Evolutionary conservation across 805 yeast genomes (phyloP).

Genomic region (Helenozyma rhizophorensis): DNA sequence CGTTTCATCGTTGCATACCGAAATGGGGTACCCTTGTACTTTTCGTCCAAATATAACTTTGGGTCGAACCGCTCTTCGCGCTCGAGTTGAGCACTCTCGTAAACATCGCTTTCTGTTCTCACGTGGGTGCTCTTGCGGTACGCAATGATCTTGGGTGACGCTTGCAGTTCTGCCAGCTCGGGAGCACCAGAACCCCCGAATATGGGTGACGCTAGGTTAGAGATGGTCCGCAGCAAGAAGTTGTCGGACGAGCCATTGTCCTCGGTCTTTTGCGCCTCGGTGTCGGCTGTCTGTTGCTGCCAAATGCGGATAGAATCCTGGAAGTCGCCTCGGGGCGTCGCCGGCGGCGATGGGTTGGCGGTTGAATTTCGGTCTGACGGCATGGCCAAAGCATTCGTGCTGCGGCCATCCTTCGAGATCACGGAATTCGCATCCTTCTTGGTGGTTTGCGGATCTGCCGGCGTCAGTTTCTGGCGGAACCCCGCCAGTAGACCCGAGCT

Average conservation of each 20-base stretch:
- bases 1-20: conserved; percentile 53
- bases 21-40: conserved; percentile 52
- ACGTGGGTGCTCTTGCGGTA: conserved; percentile 34
- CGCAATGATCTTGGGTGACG: conserved; percentile 36
- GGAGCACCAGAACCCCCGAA: conserved; percentile 1
- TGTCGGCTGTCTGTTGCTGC: conserved; percentile 11
- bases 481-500: conserved; percentile 25
- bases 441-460: conserved; percentile 52
- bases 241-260: conserved; percentile 1
- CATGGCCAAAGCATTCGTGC: conserved; percentile 7
- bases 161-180: conserved; percentile 2
- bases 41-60: conserved; percentile 53
- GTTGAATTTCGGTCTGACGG: conserved; percentile 1
- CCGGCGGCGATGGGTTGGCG: conserved; percentile 6
- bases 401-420: conserved; percentile 17
- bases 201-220: conserved; percentile 3
- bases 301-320: conserved; percentile 13
- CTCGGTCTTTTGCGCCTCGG: not conserved
- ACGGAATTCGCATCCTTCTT: conserved; percentile 45
- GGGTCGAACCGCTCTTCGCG: conserved; percentile 27
- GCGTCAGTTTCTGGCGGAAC: conserved; percentile 37
- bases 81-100: conserved; percentile 3
- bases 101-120: conserved; percentile 24
- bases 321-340: conserved; percentile 12
- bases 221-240: conserved; percentile 2